A percentile compares a stretch with the other conserved stretches of the same genome.
These are phyloP conservation scores for Brassica balearica DNA, from an alignment of 441 rosid species.

Conservation along the genomic window DNA sequence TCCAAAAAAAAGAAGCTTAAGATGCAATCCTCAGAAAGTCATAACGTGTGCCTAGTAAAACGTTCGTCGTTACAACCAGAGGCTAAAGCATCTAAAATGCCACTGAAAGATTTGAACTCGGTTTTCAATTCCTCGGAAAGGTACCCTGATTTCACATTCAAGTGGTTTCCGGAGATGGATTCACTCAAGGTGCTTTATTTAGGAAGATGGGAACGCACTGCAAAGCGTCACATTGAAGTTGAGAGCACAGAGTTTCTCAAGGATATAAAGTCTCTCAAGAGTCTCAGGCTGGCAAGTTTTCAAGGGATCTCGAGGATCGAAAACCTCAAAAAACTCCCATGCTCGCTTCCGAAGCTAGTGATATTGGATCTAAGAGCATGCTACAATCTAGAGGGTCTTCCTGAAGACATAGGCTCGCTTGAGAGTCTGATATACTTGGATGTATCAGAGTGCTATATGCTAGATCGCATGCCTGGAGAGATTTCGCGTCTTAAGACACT, in stretches of 20 bases:
- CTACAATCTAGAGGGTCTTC: constrained; percentile 61
- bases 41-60: constrained; percentile 49
- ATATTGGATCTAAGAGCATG: constrained; percentile 69
- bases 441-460: constrained; percentile 60
- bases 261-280: constrained; percentile 46
- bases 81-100: constrained; percentile 16
- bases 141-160: constrained; percentile 52
- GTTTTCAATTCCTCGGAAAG: constrained; percentile 59
- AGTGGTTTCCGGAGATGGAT: constrained; percentile 49
- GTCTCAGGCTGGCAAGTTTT: constrained; percentile 56
- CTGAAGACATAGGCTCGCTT: constrained; percentile 51
- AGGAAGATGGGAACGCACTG: constrained; percentile 59
- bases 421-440: constrained; percentile 56
- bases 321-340: constrained; percentile 43
- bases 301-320: constrained; percentile 67
- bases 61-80: background rate
- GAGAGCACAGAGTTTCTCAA: constrained; percentile 57
- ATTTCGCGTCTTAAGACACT: constrained; percentile 42
- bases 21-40: background rate
- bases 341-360: constrained; percentile 46
- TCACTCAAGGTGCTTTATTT: constrained; percentile 52
- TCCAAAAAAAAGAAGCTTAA: constrained; percentile 28
- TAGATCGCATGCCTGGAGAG: constrained; percentile 57
- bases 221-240: constrained; percentile 59
- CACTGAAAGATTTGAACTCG: constrained; percentile 3